Conservation (phyloP, 2,329 filamentous ascomycete genomes). For the Eutypa lata region DNA sequence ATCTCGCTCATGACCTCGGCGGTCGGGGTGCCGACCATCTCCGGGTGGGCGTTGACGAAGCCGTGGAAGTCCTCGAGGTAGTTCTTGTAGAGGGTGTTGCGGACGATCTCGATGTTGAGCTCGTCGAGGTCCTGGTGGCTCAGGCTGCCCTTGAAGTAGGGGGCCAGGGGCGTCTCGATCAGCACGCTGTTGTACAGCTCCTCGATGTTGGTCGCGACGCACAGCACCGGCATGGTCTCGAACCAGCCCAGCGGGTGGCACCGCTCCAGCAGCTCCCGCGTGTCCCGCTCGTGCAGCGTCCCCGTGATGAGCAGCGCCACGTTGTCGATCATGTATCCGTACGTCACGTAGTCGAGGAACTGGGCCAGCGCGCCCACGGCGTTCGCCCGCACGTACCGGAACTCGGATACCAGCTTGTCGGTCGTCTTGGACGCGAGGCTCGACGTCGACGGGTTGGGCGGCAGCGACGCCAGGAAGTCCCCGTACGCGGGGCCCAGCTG, state of each 20-base stretch:
- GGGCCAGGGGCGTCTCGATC: constrained; percentile 91
- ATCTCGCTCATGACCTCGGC: constrained; percentile 94
- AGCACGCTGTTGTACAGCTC: constrained; percentile 98
- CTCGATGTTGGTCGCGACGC: constrained; percentile 96
- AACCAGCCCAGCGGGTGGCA: constrained; percentile 99
- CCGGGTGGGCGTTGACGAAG: constrained; percentile 86
- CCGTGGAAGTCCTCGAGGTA: constrained; percentile 97
- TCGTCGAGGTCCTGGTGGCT: constrained; percentile 97
- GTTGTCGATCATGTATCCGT: constrained; percentile 99
- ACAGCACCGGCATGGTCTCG: constrained; percentile 97
- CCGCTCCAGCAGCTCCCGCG: constrained; percentile 87
- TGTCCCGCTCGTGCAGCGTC: constrained; percentile 95
- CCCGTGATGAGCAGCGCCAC: constrained; percentile 96
- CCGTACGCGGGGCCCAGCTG: constrained; percentile 96
- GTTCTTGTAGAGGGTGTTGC: constrained; percentile 99
- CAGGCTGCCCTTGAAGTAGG: constrained; percentile 95
- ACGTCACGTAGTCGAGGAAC: constrained; percentile 98
- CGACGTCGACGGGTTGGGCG: constrained; percentile 95
- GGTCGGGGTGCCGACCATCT: constrained; percentile 84
- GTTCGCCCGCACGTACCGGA: constrained; percentile 93
- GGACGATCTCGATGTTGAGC: constrained; percentile 97
- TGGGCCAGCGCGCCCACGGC: constrained; percentile 85
- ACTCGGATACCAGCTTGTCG: constrained; percentile 96
- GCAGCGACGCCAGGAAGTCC: constrained; percentile 90
- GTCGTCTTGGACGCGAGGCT: constrained; percentile 92